Evolutionary conservation across 768 basidiomycete genomes (phyloP).

Genomic region (Calocybe gangraenosa): DNA sequence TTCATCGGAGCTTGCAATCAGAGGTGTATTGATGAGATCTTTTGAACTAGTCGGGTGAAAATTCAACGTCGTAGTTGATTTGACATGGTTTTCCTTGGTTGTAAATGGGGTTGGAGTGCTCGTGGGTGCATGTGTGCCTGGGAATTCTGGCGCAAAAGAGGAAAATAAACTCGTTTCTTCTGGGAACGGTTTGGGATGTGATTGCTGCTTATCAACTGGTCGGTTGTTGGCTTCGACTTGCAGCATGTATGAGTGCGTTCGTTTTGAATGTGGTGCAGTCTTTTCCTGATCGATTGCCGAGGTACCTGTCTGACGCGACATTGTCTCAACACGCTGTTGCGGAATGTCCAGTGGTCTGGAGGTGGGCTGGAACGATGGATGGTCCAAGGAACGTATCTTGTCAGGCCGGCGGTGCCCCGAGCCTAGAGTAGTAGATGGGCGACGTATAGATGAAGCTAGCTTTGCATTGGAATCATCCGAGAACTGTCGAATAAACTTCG

Average conservation of each 20-base stretch:
- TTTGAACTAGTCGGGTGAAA: no score
- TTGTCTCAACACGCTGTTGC: neutral
- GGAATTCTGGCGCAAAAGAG: neutral
- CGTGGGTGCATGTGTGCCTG: neutral
- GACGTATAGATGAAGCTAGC: conserved; percentile 4
- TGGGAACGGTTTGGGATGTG: neutral
- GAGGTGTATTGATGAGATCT: no score
- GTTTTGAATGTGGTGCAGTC: neutral
- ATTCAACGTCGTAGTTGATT: no score
- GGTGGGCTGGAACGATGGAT: no score
- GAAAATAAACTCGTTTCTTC: neutral
- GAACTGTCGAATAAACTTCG: neutral
- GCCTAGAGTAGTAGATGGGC: conserved; percentile 13
- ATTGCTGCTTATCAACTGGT: neutral
- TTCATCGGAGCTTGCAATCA: no score
- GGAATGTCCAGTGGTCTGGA: no score
- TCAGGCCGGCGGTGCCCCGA: conserved; percentile 7
- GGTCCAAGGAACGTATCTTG: conserved; percentile 1
- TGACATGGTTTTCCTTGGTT: no score
- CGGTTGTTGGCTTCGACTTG: neutral
- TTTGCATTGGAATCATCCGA: conserved; percentile 1
- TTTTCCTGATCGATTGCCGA: neutral
- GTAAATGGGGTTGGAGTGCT: no score
- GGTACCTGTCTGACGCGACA: no score
- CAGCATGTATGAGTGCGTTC: neutral